Conservation (phyloP, 306 rosid genomes). For the Inga oerstediana region DNA sequence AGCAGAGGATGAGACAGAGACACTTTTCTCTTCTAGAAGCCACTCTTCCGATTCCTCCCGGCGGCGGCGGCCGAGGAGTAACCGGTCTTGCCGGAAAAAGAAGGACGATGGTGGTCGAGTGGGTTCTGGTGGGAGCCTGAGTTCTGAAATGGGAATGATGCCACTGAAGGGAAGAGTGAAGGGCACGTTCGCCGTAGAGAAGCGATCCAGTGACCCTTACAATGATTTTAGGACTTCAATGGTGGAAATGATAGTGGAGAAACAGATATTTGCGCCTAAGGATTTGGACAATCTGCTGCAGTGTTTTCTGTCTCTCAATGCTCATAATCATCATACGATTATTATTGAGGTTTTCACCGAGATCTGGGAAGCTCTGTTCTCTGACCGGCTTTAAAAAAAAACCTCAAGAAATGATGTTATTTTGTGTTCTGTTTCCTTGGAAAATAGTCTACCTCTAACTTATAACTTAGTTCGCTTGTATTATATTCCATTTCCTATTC, state of each 20-base stretch:
- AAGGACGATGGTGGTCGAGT: constrained; percentile 17
- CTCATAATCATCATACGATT: constrained; percentile 67
- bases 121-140: constrained; percentile 2
- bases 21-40: constrained; percentile 76
- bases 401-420: constrained; percentile 2
- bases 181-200: constrained; percentile 88
- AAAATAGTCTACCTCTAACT: constrained; percentile 37
- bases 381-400: constrained; percentile 55
- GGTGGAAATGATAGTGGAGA: constrained; percentile 97
- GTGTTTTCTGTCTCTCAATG: constrained; percentile 82
- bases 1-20: constrained; percentile 48
- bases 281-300: constrained; percentile 92
- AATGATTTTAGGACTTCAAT: constrained; percentile 86
- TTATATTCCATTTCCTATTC: constrained; percentile 42
- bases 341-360: constrained; percentile 85
- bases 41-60: constrained; percentile 82
- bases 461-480: constrained; percentile 38
- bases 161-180: constrained; percentile 76
- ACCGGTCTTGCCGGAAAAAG: constrained; percentile 34
- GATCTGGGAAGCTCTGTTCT: constrained; percentile 92
- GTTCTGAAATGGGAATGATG: constrained; percentile 58
- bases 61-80: constrained; percentile 45
- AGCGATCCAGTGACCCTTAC: constrained; percentile 89
- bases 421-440: constrained; percentile 6
- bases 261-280: constrained; percentile 68